phyloP scores from a whole-genome alignment of 306 rosid species.

The Cyamopsis tetragonoloba region DNA sequence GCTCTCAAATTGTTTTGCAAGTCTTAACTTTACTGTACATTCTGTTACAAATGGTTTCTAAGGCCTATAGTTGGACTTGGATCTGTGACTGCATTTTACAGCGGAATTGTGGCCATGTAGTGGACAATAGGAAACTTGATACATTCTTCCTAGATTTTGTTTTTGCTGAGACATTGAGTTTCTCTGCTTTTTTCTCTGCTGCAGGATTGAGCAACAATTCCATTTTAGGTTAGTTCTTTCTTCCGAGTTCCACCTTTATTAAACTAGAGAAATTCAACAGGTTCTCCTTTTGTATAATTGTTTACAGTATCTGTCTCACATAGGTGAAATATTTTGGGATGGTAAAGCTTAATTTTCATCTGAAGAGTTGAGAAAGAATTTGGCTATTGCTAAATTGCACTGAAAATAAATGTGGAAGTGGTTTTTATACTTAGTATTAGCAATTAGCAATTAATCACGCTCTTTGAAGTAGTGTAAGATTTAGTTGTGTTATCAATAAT shows the following conservation, averaged over 20 bases:
- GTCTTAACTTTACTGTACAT: neutral
- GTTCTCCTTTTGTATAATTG: neutral
- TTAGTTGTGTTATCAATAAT: neutral
- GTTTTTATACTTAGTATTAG: neutral
- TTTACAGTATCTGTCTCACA: neutral
- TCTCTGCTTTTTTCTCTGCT: conserved; percentile 20
- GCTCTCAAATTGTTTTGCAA: neutral
- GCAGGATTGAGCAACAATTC: conserved; percentile 47
- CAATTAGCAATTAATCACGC: neutral
- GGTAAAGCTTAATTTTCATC: neutral
- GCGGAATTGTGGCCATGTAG: neutral
- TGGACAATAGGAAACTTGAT: neutral
- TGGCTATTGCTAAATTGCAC: neutral
- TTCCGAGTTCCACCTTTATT: neutral
- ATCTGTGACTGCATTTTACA: neutral
- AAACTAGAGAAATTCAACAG: neutral
- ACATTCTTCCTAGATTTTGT: neutral
- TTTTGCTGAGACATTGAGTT: conserved; percentile 10
- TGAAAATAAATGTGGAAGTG: neutral
- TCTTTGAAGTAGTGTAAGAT: neutral
- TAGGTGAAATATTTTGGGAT: neutral
- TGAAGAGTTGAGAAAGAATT: neutral
- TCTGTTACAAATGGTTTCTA: neutral
- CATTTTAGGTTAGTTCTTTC: conserved; percentile 40
- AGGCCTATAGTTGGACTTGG: neutral